A percentile compares a stretch with the other conserved stretches of the same genome.
Evolutionary conservation across 2,329 filamentous ascomycete genomes (phyloP).

Genomic region (Geoglossum cookeanum): DNA sequence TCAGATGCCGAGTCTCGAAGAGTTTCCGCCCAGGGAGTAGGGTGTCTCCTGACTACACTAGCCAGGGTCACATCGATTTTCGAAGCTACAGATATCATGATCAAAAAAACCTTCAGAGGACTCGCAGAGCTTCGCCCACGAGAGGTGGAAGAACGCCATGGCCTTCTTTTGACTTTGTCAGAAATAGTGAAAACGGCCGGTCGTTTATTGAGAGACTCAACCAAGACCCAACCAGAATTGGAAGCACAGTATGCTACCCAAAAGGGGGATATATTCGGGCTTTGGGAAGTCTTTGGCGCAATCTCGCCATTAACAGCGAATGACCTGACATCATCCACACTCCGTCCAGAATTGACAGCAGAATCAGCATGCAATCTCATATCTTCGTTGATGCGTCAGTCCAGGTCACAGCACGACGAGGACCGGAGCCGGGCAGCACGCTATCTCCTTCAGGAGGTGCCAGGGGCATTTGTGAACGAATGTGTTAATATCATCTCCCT

Average conservation of each 20-base stretch:
- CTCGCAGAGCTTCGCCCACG: slow-evolving; percentile 31
- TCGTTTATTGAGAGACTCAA: background rate
- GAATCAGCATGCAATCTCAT: slow-evolving; percentile 23
- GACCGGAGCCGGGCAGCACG: background rate
- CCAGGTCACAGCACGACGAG: slow-evolving; percentile 9
- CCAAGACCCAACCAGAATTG: background rate
- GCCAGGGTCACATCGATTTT: background rate
- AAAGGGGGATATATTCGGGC: slow-evolving; percentile 12
- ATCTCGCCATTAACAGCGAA: slow-evolving; percentile 16
- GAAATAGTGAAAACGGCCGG: slow-evolving; percentile 28
- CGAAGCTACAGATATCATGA: background rate
- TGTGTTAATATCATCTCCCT: slow-evolving; percentile 18
- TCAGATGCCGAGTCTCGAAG: slow-evolving; percentile 55
- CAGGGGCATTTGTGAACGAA: slow-evolving; percentile 14
- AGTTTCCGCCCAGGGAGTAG: slow-evolving; percentile 51
- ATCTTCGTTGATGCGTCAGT: slow-evolving; percentile 11
- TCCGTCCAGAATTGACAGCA: slow-evolving; percentile 23
- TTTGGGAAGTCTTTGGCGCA: slow-evolving; percentile 23
- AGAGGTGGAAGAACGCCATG: slow-evolving; percentile 52
- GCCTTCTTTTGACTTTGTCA: slow-evolving; percentile 42
- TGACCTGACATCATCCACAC: slow-evolving; percentile 21
- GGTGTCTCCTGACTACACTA: slow-evolving; percentile 24
- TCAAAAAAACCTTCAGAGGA: slow-evolving; percentile 20
- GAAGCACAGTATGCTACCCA: slow-evolving; percentile 11
- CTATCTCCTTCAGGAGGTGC: slow-evolving; percentile 6